Base-by-base conservation (phyloP, 495 filamentous ascomycete species). In the Filosporella fistucella region DNA sequence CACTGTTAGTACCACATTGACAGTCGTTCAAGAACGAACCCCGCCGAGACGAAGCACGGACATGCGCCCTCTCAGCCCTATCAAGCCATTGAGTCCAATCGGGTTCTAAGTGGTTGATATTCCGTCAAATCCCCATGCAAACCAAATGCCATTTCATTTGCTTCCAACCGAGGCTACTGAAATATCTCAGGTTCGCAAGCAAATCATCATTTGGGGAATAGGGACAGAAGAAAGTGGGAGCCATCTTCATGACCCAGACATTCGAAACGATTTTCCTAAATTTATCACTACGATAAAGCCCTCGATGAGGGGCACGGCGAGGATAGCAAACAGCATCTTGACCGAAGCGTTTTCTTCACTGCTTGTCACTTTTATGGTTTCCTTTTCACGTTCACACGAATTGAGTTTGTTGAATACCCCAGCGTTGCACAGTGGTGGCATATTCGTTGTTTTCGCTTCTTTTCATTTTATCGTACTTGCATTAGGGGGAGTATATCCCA, bases 41-140 rank as follows among this genome's bases (percentile, higher is more conserved):
- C 56, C 60, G 10, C 63, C 57, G 23, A 60, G 62, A 30, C 51
- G 58, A 20, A 54, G 39, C 32, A 21, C 33, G n/a, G 55, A 58
- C 32, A 59, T 78, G 38, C 64, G 71, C 21, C 73, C 72, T 5
- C 68, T 91, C n/a, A 86, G 82, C 28, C 85, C 85, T 5, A 77
- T 84, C 50, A 74, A 77, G 56, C 86, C 86, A 22, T 68, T 89
- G 35, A 88, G 84, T 13, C 86, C 86, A 20, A 75, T 89, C 58
- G 80, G 72, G 23, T 71, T 80, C 41, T 75, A n/a, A n/a, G n/a
- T n/a, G n/a, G n/a, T n/a, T n/a, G n/a, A n/a, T n/a, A n/a, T n/a
- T n/a, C n/a, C n/a, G n/a, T n/a, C n/a, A n/a, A n/a, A n/a, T n/a
- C n/a, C n/a, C n/a, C n/a, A n/a, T n/a, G n/a, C n/a, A n/a, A n/a